Evolutionary conservation across 352 stramenopile genomes (phyloP), one percentile per base, ranked within the genome.

Genomic region (Phytophthora ramorum): DNA sequence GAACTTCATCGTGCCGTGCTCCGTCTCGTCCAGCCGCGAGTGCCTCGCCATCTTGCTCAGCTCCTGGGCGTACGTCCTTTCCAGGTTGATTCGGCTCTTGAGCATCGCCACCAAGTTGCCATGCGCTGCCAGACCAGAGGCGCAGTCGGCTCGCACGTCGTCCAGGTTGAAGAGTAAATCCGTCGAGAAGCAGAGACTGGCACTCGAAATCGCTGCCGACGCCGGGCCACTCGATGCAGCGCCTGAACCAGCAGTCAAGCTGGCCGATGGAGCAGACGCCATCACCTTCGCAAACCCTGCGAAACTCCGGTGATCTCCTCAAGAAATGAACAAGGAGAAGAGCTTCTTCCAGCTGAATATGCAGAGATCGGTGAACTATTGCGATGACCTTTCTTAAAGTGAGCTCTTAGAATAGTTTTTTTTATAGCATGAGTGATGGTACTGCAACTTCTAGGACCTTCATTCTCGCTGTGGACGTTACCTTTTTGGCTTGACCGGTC

Each of bases 121-220:
- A 40, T 94, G 86, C 7, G 81, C 79, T 19, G 74, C 30, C n/a
- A 93, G 70, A 5, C 82, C 79, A 8, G 63, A 38, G 2, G 41
- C 71, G 50, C 82, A 91, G 24, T 76, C 62, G 7, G 62, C 64
- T 26, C 75, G 76, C 4, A 95, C 87, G 1, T 88, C 81, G 16
- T 93, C 83, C 19, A 93, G 46, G 46, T 89, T 88, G 58, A 93
- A 95, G 48, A 95, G 78, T 22, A 95, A 69, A 51, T 93, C 83
- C 1, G 83, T 91, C 32, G 87, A 82, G 40, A 93, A 95, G 16
- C 76, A 87, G 35, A 84, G 52, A 47, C 85, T 71, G 3, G 68
- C 50, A 53, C 59, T 63, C 22, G 38, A 59, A 30, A 32, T 32
- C 28, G 6, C 28, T 32, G 28, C 8, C 28, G 28, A 9, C 28